Evolutionary conservation across 352 stramenopile genomes (phyloP).

Genomic region (Pythium phragmiticola): DNA sequence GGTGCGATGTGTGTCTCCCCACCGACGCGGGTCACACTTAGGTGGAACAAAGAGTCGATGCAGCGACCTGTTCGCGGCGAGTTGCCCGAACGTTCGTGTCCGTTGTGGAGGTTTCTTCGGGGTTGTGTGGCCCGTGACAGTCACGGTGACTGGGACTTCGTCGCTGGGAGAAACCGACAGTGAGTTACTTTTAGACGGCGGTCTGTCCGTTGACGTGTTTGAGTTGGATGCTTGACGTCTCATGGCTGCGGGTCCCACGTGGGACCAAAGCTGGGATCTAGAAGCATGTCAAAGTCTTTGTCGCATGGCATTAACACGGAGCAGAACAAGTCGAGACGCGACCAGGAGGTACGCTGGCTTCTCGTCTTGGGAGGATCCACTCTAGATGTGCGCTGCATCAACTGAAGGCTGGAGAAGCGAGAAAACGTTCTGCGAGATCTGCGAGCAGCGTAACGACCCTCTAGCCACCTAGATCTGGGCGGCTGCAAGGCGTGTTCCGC

Average conservation of each 20-base stretch:
- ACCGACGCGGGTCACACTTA: neutral
- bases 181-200: neutral
- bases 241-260: neutral
- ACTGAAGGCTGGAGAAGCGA: neutral
- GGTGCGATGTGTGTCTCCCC: neutral
- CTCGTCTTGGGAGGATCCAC: neutral
- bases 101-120: slow-evolving; percentile 4
- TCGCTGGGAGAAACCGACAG: neutral
- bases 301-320: neutral
- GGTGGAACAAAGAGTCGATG: neutral
- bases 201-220: no score
- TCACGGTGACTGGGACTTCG: neutral
- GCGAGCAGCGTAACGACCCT: neutral
- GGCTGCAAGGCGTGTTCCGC: neutral
- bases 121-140: neutral
- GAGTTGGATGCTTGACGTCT: neutral
- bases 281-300: neutral
- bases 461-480: neutral
- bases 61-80: neutral
- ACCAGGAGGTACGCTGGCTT: no score
- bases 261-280: neutral
- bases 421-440: neutral
- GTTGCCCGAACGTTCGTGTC: slow-evolving; percentile 11
- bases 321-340: no score
- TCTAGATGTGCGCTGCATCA: neutral